phyloP scores from a whole-genome alignment of 345 rosid species.

The Adansonia digitata region DNA sequence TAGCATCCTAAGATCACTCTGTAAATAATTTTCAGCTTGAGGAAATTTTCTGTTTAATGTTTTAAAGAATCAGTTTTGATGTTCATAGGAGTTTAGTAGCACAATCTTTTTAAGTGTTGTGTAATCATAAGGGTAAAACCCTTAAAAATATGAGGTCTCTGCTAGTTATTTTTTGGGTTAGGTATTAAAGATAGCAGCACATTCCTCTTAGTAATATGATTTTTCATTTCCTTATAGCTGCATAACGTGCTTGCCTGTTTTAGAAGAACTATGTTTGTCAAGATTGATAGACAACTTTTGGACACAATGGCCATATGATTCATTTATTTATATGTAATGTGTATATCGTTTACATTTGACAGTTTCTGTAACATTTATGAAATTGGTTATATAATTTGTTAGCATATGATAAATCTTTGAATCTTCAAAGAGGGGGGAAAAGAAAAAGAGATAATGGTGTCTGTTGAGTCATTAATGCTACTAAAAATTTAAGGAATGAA shows the following conservation, averaged over 20 bases:
- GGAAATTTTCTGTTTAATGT: not conserved
- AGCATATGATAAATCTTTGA: not conserved
- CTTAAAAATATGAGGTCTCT: not conserved
- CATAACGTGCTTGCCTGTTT: not conserved
- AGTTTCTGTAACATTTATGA: not conserved
- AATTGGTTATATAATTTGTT: not conserved
- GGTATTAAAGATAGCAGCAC: not conserved
- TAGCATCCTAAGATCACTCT: slow-evolving; percentile 5
- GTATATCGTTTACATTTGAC: not conserved
- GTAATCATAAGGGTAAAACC: not conserved
- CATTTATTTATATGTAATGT: not conserved
- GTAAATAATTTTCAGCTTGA: not conserved
- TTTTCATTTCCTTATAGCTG: not conserved
- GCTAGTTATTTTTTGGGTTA: not conserved
- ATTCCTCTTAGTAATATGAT: not conserved
- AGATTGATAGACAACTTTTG: not conserved
- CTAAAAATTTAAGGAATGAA: not conserved
- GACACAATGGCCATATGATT: not conserved
- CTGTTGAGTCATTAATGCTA: not conserved
- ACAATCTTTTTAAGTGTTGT: not conserved
- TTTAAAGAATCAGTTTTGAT: not conserved
- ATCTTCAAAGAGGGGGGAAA: not conserved
- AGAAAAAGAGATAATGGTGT: not conserved
- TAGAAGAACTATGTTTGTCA: not conserved
- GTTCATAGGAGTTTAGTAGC: not conserved